Conservation (phyloP, 768 basidiomycete genomes). For the Rossbeevera mucosa region DNA sequence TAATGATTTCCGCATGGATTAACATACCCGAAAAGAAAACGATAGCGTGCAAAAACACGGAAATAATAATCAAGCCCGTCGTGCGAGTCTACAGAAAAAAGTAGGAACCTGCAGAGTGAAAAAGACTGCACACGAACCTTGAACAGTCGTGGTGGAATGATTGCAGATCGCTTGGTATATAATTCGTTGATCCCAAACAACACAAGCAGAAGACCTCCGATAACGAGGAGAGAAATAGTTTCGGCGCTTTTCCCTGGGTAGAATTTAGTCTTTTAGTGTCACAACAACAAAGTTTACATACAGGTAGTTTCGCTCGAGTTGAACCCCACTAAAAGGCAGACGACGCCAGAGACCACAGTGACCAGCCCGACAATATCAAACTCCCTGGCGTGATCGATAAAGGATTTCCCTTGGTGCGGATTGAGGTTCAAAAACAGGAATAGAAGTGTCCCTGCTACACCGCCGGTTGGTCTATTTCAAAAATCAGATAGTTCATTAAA, state of each 20-base stretch:
- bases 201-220: constrained; percentile 32
- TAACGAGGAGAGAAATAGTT: constrained; percentile 36
- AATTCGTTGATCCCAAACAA: constrained; percentile 32
- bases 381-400: constrained; percentile 29
- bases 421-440: constrained; percentile 36
- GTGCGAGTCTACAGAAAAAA: constrained; percentile 34
- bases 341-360: constrained; percentile 32
- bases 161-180: constrained; percentile 31
- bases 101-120: neutral
- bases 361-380: constrained; percentile 41
- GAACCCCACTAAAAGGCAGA: constrained; percentile 38
- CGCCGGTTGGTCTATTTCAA: constrained; percentile 33
- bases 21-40: constrained; percentile 32
- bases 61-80: constrained; percentile 30
- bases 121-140: constrained; percentile 16
- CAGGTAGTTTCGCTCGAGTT: constrained; percentile 33
- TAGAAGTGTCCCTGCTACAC: constrained; percentile 27
- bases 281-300: constrained; percentile 6
- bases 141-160: constrained; percentile 39
- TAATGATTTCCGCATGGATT: neutral
- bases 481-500: neutral
- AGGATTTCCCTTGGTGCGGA: constrained; percentile 29
- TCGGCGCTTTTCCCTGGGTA: constrained; percentile 26
- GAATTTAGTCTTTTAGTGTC: neutral
- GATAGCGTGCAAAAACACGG: constrained; percentile 33